Percentiles rank a stretch among this genome's conserved stretches.
Conservation (phyloP, 176 grass and related monocot genomes). For the Lolium perenne region DNA sequence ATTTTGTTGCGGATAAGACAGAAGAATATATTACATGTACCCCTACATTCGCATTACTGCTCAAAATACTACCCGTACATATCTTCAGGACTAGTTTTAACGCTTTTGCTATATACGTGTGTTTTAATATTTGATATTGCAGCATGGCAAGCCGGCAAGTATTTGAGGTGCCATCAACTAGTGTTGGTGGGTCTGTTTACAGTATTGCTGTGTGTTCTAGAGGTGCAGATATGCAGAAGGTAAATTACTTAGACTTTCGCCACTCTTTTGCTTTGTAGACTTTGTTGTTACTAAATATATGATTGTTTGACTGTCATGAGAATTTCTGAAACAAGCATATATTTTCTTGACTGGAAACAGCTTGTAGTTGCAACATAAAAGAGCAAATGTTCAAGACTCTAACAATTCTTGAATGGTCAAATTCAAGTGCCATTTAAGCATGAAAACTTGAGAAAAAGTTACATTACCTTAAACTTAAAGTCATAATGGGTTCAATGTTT, state of each 20-base stretch:
- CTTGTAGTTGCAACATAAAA: not conserved
- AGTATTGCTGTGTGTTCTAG: slow-evolving; percentile 85
- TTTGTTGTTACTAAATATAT: slow-evolving; percentile 8
- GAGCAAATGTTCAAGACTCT: slow-evolving; percentile 1
- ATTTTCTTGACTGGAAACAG: slow-evolving; percentile 10
- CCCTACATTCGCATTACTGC: not conserved
- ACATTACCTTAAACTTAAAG: not conserved
- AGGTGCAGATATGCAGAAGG: slow-evolving; percentile 82
- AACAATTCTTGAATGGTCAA: too few species aligned
- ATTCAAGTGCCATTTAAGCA: not conserved
- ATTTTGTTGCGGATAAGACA: not conserved
- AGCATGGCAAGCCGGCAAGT: slow-evolving; percentile 89
- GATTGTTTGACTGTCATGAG: not conserved
- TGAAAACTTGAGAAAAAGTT: not conserved
- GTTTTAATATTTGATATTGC: slow-evolving; percentile 53
- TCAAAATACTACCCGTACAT: slow-evolving; percentile 17
- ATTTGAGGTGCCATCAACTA: slow-evolving; percentile 75
- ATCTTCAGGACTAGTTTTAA: not conserved
- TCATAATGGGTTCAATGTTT: not conserved
- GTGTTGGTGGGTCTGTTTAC: slow-evolving; percentile 81
- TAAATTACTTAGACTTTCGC: slow-evolving; percentile 32
- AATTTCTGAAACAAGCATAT: slow-evolving; percentile 22
- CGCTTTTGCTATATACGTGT: slow-evolving; percentile 36
- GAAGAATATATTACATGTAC: not conserved
- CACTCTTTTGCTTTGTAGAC: slow-evolving; percentile 20